Conservation (phyloP, 2,329 filamentous ascomycete genomes). For the Penicillium concentricum region DNA sequence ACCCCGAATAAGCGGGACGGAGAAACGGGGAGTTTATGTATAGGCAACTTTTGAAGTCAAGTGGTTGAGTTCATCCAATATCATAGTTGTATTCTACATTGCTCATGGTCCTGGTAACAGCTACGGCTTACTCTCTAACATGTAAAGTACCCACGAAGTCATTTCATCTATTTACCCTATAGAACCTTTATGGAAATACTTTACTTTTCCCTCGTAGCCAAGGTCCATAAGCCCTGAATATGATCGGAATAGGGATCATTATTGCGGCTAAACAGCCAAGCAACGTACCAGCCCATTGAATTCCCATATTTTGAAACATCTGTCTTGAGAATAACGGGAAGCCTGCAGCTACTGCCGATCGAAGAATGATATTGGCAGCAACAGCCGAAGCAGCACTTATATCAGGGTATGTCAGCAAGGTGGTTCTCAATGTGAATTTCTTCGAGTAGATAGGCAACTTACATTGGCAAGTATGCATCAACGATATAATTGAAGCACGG, state of each 20-base stretch:
- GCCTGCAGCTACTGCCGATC: conserved; percentile 29
- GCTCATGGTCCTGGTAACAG: no score
- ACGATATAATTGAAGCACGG: conserved; percentile 35
- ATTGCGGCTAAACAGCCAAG: conserved; percentile 33
- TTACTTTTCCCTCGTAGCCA: conserved; percentile 24
- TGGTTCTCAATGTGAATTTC: neutral
- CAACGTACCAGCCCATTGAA: conserved; percentile 37
- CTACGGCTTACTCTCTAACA: neutral
- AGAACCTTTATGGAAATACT: neutral
- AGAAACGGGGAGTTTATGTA: neutral
- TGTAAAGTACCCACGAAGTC: neutral
- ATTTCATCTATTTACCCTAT: neutral
- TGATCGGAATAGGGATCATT: conserved; percentile 34
- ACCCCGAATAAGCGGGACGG: conserved; percentile 12
- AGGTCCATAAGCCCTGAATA: conserved; percentile 28
- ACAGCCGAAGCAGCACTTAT: conserved; percentile 34
- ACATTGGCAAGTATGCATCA: conserved; percentile 39
- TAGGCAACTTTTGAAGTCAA: neutral
- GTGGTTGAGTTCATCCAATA: neutral
- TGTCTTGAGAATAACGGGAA: conserved; percentile 37
- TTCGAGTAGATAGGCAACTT: conserved; percentile 7
- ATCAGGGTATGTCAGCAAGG: neutral
- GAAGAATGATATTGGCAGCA: conserved; percentile 36
- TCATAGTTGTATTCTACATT: neutral
- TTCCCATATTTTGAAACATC: conserved; percentile 35